phyloP scores from a whole-genome alignment of 148 eudicot genomes.

The Talinum fruticosum region DNA sequence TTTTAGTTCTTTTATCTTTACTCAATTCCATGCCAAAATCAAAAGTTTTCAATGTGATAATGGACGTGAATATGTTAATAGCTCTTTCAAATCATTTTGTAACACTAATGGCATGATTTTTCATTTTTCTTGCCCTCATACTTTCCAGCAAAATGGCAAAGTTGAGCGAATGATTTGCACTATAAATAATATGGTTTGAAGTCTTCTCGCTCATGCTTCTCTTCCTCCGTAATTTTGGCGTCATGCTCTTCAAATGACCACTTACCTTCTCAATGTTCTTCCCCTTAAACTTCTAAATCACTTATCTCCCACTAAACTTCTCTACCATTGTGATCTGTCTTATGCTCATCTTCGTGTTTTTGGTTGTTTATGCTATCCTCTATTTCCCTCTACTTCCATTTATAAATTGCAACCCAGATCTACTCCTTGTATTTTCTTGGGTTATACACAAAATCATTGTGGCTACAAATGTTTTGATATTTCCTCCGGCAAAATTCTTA shows the following conservation, averaged over 20 bases:
- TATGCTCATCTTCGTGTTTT: background rate
- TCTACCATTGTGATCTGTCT: background rate
- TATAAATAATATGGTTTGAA: background rate
- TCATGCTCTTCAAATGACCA: background rate
- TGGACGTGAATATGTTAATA: background rate
- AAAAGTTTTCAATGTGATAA: conserved; percentile 1
- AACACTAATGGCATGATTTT: background rate
- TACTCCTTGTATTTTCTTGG: background rate
- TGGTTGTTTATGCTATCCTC: background rate
- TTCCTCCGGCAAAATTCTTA: background rate
- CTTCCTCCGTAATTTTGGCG: background rate
- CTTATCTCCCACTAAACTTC: background rate
- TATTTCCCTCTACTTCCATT: background rate
- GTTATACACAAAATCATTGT: background rate
- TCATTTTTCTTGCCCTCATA: background rate
- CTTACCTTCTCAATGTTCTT: background rate
- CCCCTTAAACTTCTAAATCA: background rate
- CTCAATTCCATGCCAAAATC: background rate
- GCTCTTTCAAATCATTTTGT: background rate
- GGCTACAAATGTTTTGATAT: background rate
- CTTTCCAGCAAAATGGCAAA: background rate
- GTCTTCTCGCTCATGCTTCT: background rate
- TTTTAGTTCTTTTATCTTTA: background rate
- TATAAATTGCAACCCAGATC: background rate
- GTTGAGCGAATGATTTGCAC: background rate